Conservation (phyloP, 805 yeast species). For the Helenozyma rhizophorensis region DNA sequence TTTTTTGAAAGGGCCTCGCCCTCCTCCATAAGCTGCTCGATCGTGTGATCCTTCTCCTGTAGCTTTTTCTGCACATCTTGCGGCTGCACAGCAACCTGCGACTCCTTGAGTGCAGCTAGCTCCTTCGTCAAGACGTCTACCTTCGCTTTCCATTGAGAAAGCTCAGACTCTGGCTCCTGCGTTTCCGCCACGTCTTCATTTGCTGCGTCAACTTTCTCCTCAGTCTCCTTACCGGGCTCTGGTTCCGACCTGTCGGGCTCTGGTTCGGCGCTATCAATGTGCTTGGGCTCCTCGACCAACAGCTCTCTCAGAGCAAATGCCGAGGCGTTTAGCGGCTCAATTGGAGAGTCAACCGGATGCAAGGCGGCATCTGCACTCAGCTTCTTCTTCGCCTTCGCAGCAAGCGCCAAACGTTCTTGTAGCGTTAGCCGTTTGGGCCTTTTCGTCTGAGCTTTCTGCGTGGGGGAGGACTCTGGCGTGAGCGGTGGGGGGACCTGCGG, state of each 20-base stretch:
- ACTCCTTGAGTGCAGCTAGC: neutral
- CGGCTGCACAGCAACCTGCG: neutral
- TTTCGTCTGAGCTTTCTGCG: constrained; percentile 4
- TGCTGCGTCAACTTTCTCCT: constrained; percentile 1
- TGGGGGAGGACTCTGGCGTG: too few relatives aligned
- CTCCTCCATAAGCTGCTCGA: constrained; percentile 65
- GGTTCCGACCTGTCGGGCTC: too few relatives aligned
- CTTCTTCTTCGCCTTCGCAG: constrained; percentile 52
- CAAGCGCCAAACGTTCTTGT: constrained; percentile 81
- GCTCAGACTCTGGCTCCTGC: neutral
- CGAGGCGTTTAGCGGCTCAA: too few relatives aligned
- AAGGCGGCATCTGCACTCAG: too few relatives aligned
- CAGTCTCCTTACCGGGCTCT: neutral
- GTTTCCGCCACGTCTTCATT: neutral
- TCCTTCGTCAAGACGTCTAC: constrained; percentile 2
- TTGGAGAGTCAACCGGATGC: too few relatives aligned
- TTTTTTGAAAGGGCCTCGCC: constrained; percentile 68
- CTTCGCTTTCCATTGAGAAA: neutral
- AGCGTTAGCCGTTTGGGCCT: constrained; percentile 63
- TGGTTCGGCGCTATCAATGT: neutral
- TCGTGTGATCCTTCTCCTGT: constrained; percentile 53
- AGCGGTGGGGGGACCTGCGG: too few relatives aligned
- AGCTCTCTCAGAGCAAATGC: too few relatives aligned
- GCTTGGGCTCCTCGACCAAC: neutral
- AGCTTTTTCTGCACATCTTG: constrained; percentile 25